These are phyloP conservation scores for Tulasnella sp. DNA, from an alignment of 768 basidiomycete genomes.

Conservation along the genomic window DNA sequence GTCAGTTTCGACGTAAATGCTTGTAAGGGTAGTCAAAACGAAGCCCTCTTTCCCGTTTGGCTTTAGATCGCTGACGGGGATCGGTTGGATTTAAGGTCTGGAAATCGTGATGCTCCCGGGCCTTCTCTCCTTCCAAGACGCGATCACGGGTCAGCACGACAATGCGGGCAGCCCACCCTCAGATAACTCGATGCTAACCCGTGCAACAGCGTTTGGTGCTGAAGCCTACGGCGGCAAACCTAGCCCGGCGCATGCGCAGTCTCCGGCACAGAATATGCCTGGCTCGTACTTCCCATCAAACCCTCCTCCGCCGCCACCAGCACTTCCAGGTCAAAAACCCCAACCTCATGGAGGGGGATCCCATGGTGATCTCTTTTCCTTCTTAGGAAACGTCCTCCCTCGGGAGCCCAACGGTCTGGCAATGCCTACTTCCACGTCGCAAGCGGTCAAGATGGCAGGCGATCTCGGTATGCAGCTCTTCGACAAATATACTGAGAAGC, in stretches of 20 bases:
- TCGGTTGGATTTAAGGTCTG: conserved; percentile 45
- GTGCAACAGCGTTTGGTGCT: not conserved
- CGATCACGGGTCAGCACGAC: conserved; percentile 3
- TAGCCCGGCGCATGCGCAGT: not conserved
- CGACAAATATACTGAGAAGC: conserved; percentile 5
- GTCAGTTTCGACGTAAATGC: conserved; percentile 77
- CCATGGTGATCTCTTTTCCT: not conserved
- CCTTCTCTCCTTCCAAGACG: conserved; percentile 72
- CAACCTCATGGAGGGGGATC: not conserved
- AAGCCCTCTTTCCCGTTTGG: too few species aligned
- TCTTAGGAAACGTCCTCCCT: not conserved
- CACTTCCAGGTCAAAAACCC: not conserved
- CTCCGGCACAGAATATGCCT: not conserved
- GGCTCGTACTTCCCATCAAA: not conserved
- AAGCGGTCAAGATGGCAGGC: conserved; percentile 4
- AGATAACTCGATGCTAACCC: not conserved
- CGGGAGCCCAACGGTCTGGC: not conserved
- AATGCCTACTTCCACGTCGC: not conserved
- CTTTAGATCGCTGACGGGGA: not conserved
- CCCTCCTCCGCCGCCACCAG: not conserved
- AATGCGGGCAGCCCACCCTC: not conserved
- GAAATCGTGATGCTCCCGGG: conserved; percentile 77
- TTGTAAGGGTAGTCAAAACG: conserved; percentile 49
- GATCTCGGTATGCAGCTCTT: conserved; percentile 10
- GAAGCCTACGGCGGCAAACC: not conserved